Evolutionary conservation across 495 filamentous ascomycete species (phyloP), one percentile per base, ranked within the genome.

Genomic region (Entonaema liquescens): DNA sequence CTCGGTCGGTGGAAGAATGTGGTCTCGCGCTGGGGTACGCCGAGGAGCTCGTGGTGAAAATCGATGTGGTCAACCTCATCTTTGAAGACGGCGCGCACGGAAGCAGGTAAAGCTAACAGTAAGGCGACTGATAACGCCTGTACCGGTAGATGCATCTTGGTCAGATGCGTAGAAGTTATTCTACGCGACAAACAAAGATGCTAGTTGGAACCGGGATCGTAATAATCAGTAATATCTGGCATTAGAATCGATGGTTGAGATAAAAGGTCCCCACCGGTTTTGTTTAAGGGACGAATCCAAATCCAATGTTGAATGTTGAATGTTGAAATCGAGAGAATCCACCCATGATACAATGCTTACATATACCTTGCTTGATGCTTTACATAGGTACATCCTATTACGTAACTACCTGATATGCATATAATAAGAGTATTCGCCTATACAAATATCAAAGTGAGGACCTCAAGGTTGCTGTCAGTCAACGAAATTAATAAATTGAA

Each of bases 1-100:
- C 89, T 86, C 12, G 95, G 96, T 65, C 89, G 89, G 81, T 97
- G 93, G 87, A 98, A 98, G 86, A 99, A 97, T 56, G 93, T 97
- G 38, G 93, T 92, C 47, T 91, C 86, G 77, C 86, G 81, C 72
- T 91, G 89, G 64, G 96, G 94, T 17, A 90, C 78, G 70, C 95
- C 95, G 72, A 98, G 82, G 40, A 98, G 89, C 58, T 91, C 88
- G 81, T 95, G 89, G 81, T 98, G 96, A 84, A 92, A 98, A 82
- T 99, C 95, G 78, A 93, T 87, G 75, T 92, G 88, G 82, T 90
- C 92, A 75, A 97, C 93, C 76, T 98, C 95, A 75, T 99, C 95
- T 56, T 86, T 83, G 82, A 91, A 97, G 68, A 98, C 90, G 73
- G 93, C 94, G 68, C 76, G 68, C 21, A 84, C 80, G 70, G 81